These are phyloP conservation scores for Coemansia sp. DNA, from an alignment of 192 early-diverging fungal species.

Conservation along the genomic window DNA sequence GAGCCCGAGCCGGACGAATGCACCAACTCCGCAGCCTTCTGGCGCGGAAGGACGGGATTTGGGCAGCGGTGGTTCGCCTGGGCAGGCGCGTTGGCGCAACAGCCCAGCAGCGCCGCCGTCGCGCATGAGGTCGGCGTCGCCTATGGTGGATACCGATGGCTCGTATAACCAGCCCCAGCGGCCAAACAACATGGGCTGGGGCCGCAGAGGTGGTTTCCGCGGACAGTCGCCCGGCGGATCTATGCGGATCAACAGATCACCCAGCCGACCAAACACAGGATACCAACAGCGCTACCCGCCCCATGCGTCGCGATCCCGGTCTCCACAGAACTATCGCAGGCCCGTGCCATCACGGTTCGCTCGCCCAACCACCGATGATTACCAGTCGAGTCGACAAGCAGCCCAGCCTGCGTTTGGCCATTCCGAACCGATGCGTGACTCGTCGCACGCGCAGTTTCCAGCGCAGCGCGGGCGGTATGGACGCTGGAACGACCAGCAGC, in stretches of 20 bases:
- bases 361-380: neutral
- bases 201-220: slow-evolving; percentile 9
- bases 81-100: slow-evolving; percentile 26
- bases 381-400: neutral
- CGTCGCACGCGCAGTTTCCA: neutral
- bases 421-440: neutral
- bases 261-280: slow-evolving; percentile 15
- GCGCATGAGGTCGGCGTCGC: slow-evolving; percentile 26
- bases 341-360: slow-evolving; percentile 1
- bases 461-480: slow-evolving; percentile 1
- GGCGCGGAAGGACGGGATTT: neutral
- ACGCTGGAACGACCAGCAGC: neutral
- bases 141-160: slow-evolving; percentile 1
- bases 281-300: neutral
- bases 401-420: neutral
- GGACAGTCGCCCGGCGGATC: slow-evolving; percentile 18
- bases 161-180: neutral
- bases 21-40: slow-evolving; percentile 1
- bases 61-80: slow-evolving; percentile 5
- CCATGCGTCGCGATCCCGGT: slow-evolving; percentile 30
- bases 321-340: slow-evolving; percentile 16
- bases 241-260: slow-evolving; percentile 18
- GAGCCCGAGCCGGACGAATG: slow-evolving; percentile 30
- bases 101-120: slow-evolving; percentile 3
- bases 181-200: neutral